Evolutionary conservation across 1,284 basidiomycete species (phyloP).

Genomic region (Leccinum angustisporum): DNA sequence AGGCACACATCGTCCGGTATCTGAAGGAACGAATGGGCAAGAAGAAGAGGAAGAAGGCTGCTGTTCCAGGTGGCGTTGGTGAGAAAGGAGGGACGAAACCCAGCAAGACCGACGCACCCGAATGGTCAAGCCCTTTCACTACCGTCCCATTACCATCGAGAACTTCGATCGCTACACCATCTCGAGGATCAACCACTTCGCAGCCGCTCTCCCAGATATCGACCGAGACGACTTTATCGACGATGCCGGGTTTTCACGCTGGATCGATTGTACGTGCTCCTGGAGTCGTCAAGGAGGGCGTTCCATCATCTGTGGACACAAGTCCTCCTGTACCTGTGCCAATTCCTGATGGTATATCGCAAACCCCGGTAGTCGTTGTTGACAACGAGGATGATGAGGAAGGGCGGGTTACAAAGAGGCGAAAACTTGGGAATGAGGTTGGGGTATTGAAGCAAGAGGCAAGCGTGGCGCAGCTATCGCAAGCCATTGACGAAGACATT

Average conservation of each 20-base stretch:
- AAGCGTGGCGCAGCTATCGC: constrained; percentile 7
- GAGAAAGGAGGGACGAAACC: constrained; percentile 19
- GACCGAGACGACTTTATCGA: background rate
- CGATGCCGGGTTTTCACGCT: constrained; percentile 16
- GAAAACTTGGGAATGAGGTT: constrained; percentile 33
- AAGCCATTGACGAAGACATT: constrained; percentile 29
- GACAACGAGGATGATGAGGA: constrained; percentile 59
- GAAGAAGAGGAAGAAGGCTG: constrained; percentile 34
- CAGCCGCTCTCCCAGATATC: constrained; percentile 2
- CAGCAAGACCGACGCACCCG: constrained; percentile 7
- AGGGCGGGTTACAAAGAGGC: constrained; percentile 53
- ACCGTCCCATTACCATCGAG: constrained; percentile 38
- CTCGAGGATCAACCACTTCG: background rate
- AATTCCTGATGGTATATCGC: constrained; percentile 29
- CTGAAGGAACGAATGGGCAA: constrained; percentile 72
- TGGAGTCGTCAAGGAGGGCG: constrained; percentile 19
- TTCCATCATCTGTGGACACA: constrained; percentile 15
- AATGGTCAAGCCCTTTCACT: constrained; percentile 38
- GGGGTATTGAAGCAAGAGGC: background rate
- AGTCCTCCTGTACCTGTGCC: constrained; percentile 29
- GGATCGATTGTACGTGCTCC: constrained; percentile 4
- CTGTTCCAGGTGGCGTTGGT: background rate
- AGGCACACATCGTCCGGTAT: constrained; percentile 81
- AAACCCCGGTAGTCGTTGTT: constrained; percentile 49
- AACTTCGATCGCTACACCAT: constrained; percentile 10